Conservation (phyloP, 306 rosid species). For the Fagus crenata region DNA sequence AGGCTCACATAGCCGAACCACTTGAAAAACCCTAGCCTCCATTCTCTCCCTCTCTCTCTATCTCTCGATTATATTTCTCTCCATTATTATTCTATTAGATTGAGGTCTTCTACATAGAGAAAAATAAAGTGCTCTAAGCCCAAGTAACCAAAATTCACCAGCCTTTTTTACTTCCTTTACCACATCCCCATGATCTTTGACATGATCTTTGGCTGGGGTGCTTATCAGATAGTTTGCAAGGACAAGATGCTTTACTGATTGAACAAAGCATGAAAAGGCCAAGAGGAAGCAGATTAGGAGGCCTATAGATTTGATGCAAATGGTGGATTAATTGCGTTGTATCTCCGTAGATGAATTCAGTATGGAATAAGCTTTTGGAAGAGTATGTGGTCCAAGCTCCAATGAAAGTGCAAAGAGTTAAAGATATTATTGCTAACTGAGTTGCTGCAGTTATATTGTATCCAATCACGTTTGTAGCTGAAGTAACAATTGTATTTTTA, state of each 20-base stretch:
- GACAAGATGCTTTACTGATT: constrained; percentile 67
- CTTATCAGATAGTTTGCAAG: constrained; percentile 69
- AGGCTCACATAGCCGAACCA: no score
- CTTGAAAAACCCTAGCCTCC: no score
- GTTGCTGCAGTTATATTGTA: constrained; percentile 63
- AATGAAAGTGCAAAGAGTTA: constrained; percentile 63
- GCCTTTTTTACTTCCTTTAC: constrained; percentile 56
- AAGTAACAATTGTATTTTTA: not conserved
- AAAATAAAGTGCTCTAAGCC: constrained; percentile 71
- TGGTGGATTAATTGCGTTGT: constrained; percentile 35
- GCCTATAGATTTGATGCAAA: constrained; percentile 61
- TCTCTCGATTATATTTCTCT: no score
- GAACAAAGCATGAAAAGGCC: constrained; percentile 70
- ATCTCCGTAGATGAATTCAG: constrained; percentile 64
- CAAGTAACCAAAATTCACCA: constrained; percentile 72
- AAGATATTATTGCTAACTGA: constrained; percentile 52
- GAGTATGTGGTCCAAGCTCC: constrained; percentile 74
- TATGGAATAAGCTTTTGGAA: constrained; percentile 40
- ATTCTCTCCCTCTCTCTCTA: no score
- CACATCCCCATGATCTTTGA: not conserved
- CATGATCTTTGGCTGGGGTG: constrained; percentile 37
- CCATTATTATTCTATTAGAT: no score
- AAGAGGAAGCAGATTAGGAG: constrained; percentile 65
- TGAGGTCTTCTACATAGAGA: no score
- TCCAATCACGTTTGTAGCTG: constrained; percentile 46